phyloP scores from a whole-genome alignment of 2,329 filamentous ascomycete species.

The Penicillium sp. region DNA sequence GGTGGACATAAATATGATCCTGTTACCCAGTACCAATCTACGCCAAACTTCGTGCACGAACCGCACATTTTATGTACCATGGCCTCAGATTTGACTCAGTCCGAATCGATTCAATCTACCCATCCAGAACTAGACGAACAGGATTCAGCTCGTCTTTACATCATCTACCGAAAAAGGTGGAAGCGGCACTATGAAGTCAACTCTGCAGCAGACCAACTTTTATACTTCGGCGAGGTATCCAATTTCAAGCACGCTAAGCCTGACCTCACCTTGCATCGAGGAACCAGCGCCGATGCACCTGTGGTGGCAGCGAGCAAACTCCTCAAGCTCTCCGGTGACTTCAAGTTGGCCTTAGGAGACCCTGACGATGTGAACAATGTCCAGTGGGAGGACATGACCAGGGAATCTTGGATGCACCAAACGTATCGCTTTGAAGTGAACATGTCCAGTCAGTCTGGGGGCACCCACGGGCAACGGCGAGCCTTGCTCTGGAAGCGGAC shows the following conservation, averaged over 20 bases:
- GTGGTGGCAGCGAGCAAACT: constrained; percentile 28
- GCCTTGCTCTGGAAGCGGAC: constrained; percentile 32
- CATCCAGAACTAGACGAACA: constrained; percentile 5
- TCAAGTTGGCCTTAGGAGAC: constrained; percentile 29
- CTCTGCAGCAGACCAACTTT: constrained; percentile 5
- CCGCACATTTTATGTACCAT: background rate
- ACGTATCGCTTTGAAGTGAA: constrained; percentile 27
- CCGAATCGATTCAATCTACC: constrained; percentile 11
- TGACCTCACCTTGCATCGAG: constrained; percentile 15
- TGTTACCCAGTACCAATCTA: background rate
- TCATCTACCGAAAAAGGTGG: constrained; percentile 12
- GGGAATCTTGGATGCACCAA: constrained; percentile 16
- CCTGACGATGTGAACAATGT: constrained; percentile 18
- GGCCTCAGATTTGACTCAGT: constrained; percentile 5
- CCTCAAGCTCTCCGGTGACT: constrained; percentile 21
- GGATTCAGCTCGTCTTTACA: constrained; percentile 5
- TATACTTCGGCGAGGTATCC: constrained; percentile 14
- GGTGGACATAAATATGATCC: background rate
- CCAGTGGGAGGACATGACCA: constrained; percentile 30
- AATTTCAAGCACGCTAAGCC: constrained; percentile 16
- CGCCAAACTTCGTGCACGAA: background rate
- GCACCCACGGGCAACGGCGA: constrained; percentile 6
- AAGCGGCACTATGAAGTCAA: constrained; percentile 16
- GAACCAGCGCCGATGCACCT: constrained; percentile 8
- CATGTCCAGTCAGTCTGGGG: background rate